Evolutionary conservation across 169 alveolate species (phyloP), one percentile per base, ranked within the genome.

Genomic region (Theileria equi): DNA sequence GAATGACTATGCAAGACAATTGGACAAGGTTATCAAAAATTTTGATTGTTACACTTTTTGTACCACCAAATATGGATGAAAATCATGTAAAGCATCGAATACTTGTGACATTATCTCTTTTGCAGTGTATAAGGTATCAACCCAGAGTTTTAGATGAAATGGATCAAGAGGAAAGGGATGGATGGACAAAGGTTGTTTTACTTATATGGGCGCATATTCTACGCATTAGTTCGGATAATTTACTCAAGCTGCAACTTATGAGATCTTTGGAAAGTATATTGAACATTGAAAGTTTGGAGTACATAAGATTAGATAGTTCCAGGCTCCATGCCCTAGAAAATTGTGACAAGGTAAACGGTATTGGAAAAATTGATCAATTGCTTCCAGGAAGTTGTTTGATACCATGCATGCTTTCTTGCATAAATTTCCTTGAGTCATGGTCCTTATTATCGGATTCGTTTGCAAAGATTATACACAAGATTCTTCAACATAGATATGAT

Each of bases 121-220:
- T n/a, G n/a, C n/a, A n/a, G n/a, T n/a, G n/a, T n/a, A n/a, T n/a
- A n/a, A n/a, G n/a, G n/a, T n/a, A n/a, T n/a, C n/a, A n/a, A n/a
- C n/a, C n/a, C n/a, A n/a, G n/a, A n/a, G 52, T 52, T 5, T 11
- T 6, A 11, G 48, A 25, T 11, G 28, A 17, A 16, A 17, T 29
- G 13, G 70, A 5, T 2, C 57, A 19, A n/a, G 54, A 48, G n/a
- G 71, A 29, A 11, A 61, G 57, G 17, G 71, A 74, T 31, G 43
- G 50, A 5, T 74, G 60, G 41, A 49, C 65, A 5, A 55, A 74
- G 28, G 32, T 59, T 28, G 54, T 74, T 29, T 38, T 74, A 17
- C 6, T 74, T 50, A 28, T 74, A 6, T 74, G 84, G 84, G 53
- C 78, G 7, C 73, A 74, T 38, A 48, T 74, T 31, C 53, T 74